Evolutionary conservation across 176 grass and related monocot genomes (phyloP), one percentile per base, ranked within the genome.

Genomic region (Phoenix roebelenii): DNA sequence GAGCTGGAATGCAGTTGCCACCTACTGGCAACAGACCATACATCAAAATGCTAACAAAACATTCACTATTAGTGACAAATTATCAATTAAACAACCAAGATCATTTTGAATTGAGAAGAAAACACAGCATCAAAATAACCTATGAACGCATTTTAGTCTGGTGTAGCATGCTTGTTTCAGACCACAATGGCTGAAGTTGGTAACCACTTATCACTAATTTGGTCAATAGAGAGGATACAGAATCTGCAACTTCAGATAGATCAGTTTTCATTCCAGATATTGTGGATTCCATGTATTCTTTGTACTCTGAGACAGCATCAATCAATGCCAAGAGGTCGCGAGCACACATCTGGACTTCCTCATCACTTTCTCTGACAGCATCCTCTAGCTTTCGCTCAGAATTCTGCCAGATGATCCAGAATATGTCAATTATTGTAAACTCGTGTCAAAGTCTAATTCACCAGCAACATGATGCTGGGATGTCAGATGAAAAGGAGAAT

Each of bases 281-380:
- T 39, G 51, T 53, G 19, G 66, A 32, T 58, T 91, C 84, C 69
- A 88, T 82, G 15, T 51, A 83, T 71, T 92, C 78, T 74, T 85
- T 92, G 60, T 85, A 64, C 25, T 81, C 78, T 4, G 70, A 49
- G n/a, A 85, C 60, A n/a, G 57, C 44, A 63, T 83, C 81, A 10
- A 92, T 67, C 52, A 92, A 60, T 48, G 80, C 26, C 61, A 88
- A 53, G 20, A 98, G 54, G 23, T 88, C 81, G 0, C 20, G 50
- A 14, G 78, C 75, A 15, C 79, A 80, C 16, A 50, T 9, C 55
- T 92, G 78, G 1, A 60, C 92, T 71, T 80, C 81, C 55, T 85
- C 60, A 18, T 85, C 76, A 1, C 16, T 57, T 32, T 66, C 77
- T 19, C 4, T 58, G 4, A 25, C 28, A 9, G 76, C 59, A 65